Base-by-base conservation (phyloP, 805 yeast species). In the Candida sonorensis region DNA sequence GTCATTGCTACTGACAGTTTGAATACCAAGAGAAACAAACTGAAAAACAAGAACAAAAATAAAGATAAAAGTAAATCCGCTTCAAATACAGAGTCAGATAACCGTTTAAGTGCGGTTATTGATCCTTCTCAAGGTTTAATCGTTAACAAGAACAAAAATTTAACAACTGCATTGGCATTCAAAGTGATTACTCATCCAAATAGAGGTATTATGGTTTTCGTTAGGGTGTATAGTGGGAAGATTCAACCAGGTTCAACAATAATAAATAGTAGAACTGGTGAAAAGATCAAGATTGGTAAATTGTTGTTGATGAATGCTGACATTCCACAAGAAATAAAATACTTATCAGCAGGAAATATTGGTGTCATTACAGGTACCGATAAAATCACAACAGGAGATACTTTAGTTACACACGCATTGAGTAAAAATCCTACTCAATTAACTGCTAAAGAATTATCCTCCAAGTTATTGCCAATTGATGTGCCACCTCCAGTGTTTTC, bases 401-500 rank as follows among this genome's bases (percentile, higher is more conserved):
- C 97, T 0, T 58, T 92, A 3, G 70, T 88, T 9, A 67, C 81
- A 1, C 80, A 78, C 50, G 67, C 72, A 0, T 44, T 64, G 11
- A 69, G 70, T 34, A 75, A 67, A 40, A 75, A 69, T 35, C 19
- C 42, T 1, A 36, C 28, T 10, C 42, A 45, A 6, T 31, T 57
- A 8, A 17, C 40, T 3, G 37, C 45, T 16, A 68, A 72, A 1
- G 60, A 72, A 19, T 62, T 64, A 31, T 45, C 61, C 3, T 62
- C 81, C 22, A 59, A 64, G 10, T 68, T 88, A 19, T 69, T 80
- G 36, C 94, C 97, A 0, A 90, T 90, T 23, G 68, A 61, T 0
- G 71, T 84, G 1, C 98, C 98, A 1, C 95, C 95, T 1, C 94
- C 97, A 0, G 92, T 92, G 5, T 92, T 90, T 56, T 81, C 87